Evolutionary conservation across 768 basidiomycete genomes (phyloP), one percentile per base, ranked within the genome.

Genomic region (Mycena galopus): DNA sequence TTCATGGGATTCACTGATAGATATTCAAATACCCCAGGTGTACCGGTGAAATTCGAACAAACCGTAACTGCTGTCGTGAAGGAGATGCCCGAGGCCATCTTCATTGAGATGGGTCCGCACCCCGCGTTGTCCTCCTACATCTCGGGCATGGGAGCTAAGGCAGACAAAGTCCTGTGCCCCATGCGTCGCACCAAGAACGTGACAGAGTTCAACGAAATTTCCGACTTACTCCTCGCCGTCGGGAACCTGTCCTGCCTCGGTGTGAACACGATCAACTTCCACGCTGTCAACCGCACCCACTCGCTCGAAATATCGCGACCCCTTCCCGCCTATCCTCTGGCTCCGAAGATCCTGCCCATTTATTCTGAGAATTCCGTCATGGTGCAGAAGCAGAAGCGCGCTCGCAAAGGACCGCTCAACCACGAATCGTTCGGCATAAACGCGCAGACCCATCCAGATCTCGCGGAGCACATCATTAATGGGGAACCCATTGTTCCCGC

Each of bases 401-500:
- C 33, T n/a, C 78, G 77, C 44, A 75, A 77, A 33, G 83, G 86
- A 0, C 84, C 86, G 1, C 74, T 87, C 11, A 83, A 86, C 55
- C 75, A 82, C 44, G 21, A 76, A 0, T 78, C 80, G 47, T 79
- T 86, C 56, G 80, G 80, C 14, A 69, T 88, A 35, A 87, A 82
- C 69, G 61, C 70, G 2, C 21, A 57, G 14, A 83, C 83, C 0
- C 81, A 83, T 61, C 81, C 85, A 3, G 80, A 79, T 32, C 77
- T 87, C 11, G 82, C 84, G 0, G 79, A 85, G 21, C 86, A 87
- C 63, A 71, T 87, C 35, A 84, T 87, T 37, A 80, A 79, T 19
- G 81, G 80, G 6, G 82, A 85, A 14, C 79, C 84, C 0, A 84
- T 87, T 17, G 80, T 87, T 78, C 85, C 86, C 7, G 84, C 84